Conservation (phyloP, 78 protist genomes). For the Dictyostelium intermedium region DNA sequence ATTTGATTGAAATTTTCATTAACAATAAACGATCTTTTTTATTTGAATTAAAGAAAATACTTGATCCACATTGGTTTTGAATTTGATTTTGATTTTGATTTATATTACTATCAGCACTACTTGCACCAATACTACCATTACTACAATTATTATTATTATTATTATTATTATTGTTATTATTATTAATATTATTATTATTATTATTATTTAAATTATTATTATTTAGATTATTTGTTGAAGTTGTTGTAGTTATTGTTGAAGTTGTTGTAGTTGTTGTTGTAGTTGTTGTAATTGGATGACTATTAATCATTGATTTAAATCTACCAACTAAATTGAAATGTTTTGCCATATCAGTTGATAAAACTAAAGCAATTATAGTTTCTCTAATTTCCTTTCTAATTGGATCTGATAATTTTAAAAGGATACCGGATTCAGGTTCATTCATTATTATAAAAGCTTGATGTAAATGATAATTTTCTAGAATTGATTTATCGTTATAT, state of each 20-base stretch:
- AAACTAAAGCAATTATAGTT: not conserved
- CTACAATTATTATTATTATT: not conserved
- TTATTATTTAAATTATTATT: not conserved
- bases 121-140: not conserved
- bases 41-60: not conserved
- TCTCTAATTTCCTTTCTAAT: conserved; percentile 25
- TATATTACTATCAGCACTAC: not conserved
- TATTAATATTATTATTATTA: not conserved
- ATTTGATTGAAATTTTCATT: conserved; percentile 60
- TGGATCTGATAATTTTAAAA: not conserved
- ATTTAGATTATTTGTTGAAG: not conserved
- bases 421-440: not conserved
- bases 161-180: not conserved
- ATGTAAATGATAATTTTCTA: conserved; percentile 71
- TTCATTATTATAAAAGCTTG: conserved; percentile 29
- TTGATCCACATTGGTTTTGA: not conserved
- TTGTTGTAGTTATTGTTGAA: not conserved
- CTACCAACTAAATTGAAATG: conserved; percentile 50
- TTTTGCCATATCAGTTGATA: conserved; percentile 79
- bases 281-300: not conserved
- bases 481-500: conserved; percentile 77
- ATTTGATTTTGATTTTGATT: not conserved
- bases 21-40: conserved; percentile 58
- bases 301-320: conserved; percentile 10
- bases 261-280: not conserved